A percentile compares a stretch with the other conserved stretches of the same genome.
Evolutionary conservation across 192 early-diverging fungal species (phyloP).

Genomic region (Gaertneriomyces sp.): DNA sequence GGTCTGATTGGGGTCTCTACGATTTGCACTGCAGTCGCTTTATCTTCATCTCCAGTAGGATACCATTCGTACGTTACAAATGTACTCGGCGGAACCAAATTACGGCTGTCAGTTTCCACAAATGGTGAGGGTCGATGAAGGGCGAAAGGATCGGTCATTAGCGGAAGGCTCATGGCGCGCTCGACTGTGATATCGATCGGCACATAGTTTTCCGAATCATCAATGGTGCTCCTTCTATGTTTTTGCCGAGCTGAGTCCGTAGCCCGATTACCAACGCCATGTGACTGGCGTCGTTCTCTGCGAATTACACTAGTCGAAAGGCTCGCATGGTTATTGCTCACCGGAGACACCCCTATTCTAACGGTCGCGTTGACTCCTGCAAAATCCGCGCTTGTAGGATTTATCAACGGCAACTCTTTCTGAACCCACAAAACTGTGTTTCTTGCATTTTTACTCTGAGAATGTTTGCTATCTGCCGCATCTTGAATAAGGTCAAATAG

Average conservation of each 20-base stretch:
- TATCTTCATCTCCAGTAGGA: neutral
- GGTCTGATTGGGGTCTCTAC: conserved; percentile 15
- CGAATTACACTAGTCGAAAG: no score
- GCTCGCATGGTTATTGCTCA: no score
- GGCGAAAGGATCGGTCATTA: conserved; percentile 13
- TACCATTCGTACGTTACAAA: conserved; percentile 28
- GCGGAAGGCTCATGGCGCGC: conserved; percentile 28
- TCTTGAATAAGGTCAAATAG: conserved; percentile 21
- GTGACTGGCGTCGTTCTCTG: no score
- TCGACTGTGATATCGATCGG: conserved; percentile 32
- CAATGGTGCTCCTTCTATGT: no score
- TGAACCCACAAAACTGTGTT: neutral
- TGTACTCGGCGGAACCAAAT: conserved; percentile 21
- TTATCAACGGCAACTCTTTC: conserved; percentile 25
- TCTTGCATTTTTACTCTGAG: conserved; percentile 13
- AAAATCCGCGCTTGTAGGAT: conserved; percentile 23
- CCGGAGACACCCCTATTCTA: neutral
- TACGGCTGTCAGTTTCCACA: conserved; percentile 1
- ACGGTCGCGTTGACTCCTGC: conserved; percentile 3
- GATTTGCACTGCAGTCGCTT: neutral
- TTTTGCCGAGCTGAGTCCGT: no score
- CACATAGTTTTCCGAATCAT: neutral
- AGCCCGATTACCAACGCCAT: no score
- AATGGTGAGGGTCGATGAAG: conserved; percentile 19
- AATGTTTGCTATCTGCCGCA: neutral